phyloP scores from a whole-genome alignment of 2,329 filamentous ascomycete species.

The Aspergillaceae sp. region DNA sequence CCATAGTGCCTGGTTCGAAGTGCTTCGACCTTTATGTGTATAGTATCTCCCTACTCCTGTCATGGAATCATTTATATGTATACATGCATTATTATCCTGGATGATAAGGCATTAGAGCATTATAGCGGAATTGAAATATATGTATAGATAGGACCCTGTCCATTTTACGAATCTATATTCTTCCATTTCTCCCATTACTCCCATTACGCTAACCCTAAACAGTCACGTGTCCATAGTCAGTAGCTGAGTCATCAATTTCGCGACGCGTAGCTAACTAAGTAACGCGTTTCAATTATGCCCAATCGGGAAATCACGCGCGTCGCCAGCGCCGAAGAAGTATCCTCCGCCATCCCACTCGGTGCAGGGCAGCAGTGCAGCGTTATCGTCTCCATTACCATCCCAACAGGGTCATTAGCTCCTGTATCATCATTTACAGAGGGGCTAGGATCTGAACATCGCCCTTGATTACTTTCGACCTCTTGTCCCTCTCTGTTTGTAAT shows the following conservation, averaged over 20 bases:
- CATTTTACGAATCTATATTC: no score
- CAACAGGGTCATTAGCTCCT: slow-evolving; percentile 2
- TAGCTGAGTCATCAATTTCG: slow-evolving; percentile 14
- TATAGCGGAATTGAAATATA: neutral
- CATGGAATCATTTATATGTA: no score
- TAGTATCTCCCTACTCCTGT: neutral
- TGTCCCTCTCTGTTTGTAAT: neutral
- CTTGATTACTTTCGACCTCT: slow-evolving; percentile 6
- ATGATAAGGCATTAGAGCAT: neutral
- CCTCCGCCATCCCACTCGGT: slow-evolving; percentile 13
- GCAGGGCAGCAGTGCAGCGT: neutral
- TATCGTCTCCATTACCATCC: slow-evolving; percentile 6
- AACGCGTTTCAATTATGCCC: slow-evolving; percentile 29
- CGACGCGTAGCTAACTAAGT: slow-evolving; percentile 3
- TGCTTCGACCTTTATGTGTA: neutral
- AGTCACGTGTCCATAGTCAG: neutral
- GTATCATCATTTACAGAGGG: neutral
- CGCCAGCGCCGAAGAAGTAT: slow-evolving; percentile 9
- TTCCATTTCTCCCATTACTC: neutral
- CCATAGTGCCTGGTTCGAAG: neutral
- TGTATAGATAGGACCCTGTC: no score
- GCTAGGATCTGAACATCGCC: no score
- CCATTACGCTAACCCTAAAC: neutral
- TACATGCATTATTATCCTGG: no score
- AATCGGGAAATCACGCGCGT: slow-evolving; percentile 20